phyloP scores from a whole-genome alignment of 805 yeast genomes.

The Yarrowia porcina region DNA sequence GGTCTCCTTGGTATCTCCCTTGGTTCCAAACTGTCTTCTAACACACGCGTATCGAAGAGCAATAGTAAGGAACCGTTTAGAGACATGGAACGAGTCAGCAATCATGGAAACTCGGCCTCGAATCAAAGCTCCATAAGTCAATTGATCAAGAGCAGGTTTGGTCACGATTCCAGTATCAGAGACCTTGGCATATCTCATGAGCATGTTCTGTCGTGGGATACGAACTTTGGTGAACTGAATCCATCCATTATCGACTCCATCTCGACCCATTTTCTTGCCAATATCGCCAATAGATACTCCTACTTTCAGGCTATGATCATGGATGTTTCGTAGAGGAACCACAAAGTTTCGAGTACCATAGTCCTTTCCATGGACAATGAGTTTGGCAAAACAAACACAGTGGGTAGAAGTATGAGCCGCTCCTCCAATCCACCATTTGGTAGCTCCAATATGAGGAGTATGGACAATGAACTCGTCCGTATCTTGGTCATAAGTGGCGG shows the following conservation, averaged over 20 bases:
- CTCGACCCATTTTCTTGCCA: conserved; percentile 93
- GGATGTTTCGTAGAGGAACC: conserved; percentile 79
- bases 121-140: conserved; percentile 80
- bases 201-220: conserved; percentile 79
- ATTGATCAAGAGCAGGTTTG: conserved; percentile 79
- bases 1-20: conserved; percentile 52
- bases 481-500: conserved; percentile 70
- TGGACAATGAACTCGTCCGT: conserved; percentile 67
- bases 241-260: conserved; percentile 96
- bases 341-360: conserved; percentile 90
- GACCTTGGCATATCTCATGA: conserved; percentile 72
- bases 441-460: conserved; percentile 88
- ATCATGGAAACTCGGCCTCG: conserved; percentile 91
- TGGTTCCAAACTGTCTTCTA: conserved; percentile 72
- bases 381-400: conserved; percentile 74
- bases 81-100: conserved; percentile 73
- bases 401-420: conserved; percentile 96
- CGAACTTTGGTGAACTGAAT: conserved; percentile 80
- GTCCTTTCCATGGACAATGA: conserved; percentile 76
- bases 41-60: conserved; percentile 85
- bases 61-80: conserved; percentile 77
- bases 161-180: conserved; percentile 63
- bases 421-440: conserved; percentile 98
- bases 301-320: conserved; percentile 62
- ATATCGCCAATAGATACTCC: conserved; percentile 87